Conservation (phyloP, 2,329 filamentous ascomycete genomes). For the Grosmannia penicillata region DNA sequence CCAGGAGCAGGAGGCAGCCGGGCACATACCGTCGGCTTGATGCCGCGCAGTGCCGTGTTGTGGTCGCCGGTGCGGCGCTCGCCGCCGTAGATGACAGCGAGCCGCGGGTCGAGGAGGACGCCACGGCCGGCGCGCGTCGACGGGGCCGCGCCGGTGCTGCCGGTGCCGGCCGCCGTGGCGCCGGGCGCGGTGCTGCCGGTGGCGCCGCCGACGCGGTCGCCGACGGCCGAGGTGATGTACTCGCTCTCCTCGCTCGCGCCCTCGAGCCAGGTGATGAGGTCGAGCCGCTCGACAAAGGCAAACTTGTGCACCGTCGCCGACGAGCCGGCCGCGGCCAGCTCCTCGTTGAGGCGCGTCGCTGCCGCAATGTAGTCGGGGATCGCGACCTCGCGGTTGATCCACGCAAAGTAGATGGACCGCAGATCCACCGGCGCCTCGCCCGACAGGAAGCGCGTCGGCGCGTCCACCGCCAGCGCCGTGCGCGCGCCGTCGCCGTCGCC, state of each 20-base stretch:
- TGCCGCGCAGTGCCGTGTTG: slow-evolving; percentile 73
- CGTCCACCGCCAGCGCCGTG: slow-evolving; percentile 52
- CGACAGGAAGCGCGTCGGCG: slow-evolving; percentile 78
- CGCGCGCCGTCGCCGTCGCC: slow-evolving; percentile 21
- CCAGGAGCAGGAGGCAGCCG: not conserved
- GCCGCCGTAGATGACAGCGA: slow-evolving; percentile 79
- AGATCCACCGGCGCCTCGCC: slow-evolving; percentile 61
- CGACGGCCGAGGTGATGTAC: slow-evolving; percentile 73
- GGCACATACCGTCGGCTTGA: slow-evolving; percentile 65
- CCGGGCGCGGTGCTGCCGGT: slow-evolving; percentile 16
- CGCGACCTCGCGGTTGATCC: slow-evolving; percentile 79
- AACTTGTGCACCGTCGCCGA: slow-evolving; percentile 68
- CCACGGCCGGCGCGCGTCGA: slow-evolving; percentile 16
- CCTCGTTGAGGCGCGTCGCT: slow-evolving; percentile 65
- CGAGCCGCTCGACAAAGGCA: slow-evolving; percentile 79
- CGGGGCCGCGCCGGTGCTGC: slow-evolving; percentile 22
- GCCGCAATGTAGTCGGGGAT: slow-evolving; percentile 86
- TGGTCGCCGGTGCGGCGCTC: slow-evolving; percentile 88
- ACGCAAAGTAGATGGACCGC: slow-evolving; percentile 91
- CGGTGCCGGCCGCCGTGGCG: slow-evolving; percentile 18
- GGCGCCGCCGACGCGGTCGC: slow-evolving; percentile 28
- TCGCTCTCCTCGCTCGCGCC: slow-evolving; percentile 83
- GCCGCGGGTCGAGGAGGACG: slow-evolving; percentile 50
- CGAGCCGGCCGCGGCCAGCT: slow-evolving; percentile 40
- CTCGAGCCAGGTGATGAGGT: slow-evolving; percentile 86